A percentile compares a stretch with the other conserved stretches of the same genome.
These are phyloP conservation scores for Boechera stricta DNA, from an alignment of 345 rosid species.

Conservation along the genomic window DNA sequence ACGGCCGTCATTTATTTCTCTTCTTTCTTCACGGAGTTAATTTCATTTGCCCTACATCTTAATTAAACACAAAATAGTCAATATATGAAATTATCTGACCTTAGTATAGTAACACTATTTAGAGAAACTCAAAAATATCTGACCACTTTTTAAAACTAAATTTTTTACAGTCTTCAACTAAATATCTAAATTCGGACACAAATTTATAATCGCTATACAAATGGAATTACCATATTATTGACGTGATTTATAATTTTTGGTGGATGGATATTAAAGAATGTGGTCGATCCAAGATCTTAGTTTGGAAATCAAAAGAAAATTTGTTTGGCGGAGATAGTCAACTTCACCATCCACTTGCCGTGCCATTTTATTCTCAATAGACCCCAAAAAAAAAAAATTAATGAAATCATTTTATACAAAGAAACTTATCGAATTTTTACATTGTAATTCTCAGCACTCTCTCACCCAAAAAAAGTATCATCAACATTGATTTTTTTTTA, in stretches of 20 bases:
- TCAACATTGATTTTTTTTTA: background rate
- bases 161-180: too few relatives aligned
- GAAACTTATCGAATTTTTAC: background rate
- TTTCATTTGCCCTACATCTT: too few relatives aligned
- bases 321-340: conserved; percentile 30
- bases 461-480: conserved; percentile 1
- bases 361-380: conserved; percentile 33
- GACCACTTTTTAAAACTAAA: too few relatives aligned
- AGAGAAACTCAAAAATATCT: too few relatives aligned
- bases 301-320: background rate
- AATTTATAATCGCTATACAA: background rate
- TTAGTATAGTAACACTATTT: too few relatives aligned
- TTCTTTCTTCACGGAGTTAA: conserved; percentile 26
- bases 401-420: conserved; percentile 18
- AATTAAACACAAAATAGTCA: too few relatives aligned
- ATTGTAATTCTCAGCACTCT: conserved; percentile 19
- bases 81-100: too few relatives aligned
- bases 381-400: conserved; percentile 5
- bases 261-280: conserved; percentile 26
- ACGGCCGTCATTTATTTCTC: conserved; percentile 37
- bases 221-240: conserved; percentile 2
- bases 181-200: too few relatives aligned
- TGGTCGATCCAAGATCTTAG: conserved; percentile 15
- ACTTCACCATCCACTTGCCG: conserved; percentile 32
- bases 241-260: conserved; percentile 24